Conservation (phyloP, 257 asterid species). For the Capsicum rhomboideum region DNA sequence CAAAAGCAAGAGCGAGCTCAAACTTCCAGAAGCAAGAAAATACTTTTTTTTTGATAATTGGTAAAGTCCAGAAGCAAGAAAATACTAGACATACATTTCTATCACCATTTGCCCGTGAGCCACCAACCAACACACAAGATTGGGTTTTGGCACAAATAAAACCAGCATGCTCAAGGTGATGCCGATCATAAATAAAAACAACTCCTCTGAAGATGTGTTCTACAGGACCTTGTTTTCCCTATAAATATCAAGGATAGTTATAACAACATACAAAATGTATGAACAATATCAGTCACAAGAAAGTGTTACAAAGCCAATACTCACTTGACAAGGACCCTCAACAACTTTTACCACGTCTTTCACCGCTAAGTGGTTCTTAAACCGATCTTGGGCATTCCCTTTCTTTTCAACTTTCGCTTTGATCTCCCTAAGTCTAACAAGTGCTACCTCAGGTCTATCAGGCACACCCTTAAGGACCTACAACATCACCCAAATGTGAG, state of each 20-base stretch:
- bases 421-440: slow-evolving; percentile 85
- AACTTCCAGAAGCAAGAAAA: slow-evolving; percentile 2
- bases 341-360: slow-evolving; percentile 85
- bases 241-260: neutral
- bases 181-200: slow-evolving; percentile 74
- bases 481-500: slow-evolving; percentile 18
- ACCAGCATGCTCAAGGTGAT: slow-evolving; percentile 98
- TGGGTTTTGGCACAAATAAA: slow-evolving; percentile 90
- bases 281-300: neutral
- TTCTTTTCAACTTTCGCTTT: slow-evolving; percentile 76
- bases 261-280: neutral
- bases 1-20: neutral
- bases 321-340: slow-evolving; percentile 88
- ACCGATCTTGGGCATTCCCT: slow-evolving; percentile 57
- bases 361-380: slow-evolving; percentile 61
- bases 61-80: neutral
- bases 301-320: slow-evolving; percentile 8
- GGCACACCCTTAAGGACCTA: slow-evolving; percentile 96
- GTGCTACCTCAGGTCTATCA: slow-evolving; percentile 92
- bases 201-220: slow-evolving; percentile 80
- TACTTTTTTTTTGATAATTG: no score
- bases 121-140: slow-evolving; percentile 86
- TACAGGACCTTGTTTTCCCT: slow-evolving; percentile 97
- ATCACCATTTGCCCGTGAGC: slow-evolving; percentile 74
- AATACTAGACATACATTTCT: slow-evolving; percentile 48